Base-by-base conservation (phyloP, 1,284 basidiomycete genomes). In the Ceratobasidium sp. region DNA sequence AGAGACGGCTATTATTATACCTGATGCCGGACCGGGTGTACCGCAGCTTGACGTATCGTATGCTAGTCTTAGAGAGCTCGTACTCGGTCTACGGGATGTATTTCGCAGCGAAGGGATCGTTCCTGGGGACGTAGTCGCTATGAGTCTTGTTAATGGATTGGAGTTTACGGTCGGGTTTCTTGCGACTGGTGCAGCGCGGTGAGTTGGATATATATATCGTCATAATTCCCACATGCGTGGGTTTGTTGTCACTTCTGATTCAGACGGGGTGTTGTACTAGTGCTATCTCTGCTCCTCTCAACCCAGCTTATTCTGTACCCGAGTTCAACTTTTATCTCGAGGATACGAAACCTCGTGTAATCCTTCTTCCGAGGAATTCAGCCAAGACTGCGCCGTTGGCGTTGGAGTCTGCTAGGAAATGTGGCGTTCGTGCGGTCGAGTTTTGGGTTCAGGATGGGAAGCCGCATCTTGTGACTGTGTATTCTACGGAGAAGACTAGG, bases 231-330 rank as follows among this genome's bases (percentile, higher is more conserved):
- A 42, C 33, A 64, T 20, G 17, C 5, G 26, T 28, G 28, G 42
- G 26, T 61, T 59, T 28, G 33, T 23, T 33, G 33, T n/a, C n/a
- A n/a, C n/a, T 33, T 54, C 33, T 40, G 26, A 69, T 68, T n/a
- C n/a, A 56, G 15, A 33, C 26, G 17, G 46, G n/a, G 46, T 7
- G 23, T n/a, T 57, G 5, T 33, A 3, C 56, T 33, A 82, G 82
- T 23, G 82, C 82, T n/a, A 81, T 82, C 40, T 81, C 81, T 38
- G 82, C 82, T 17, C 82, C 82, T 50, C 79, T 82, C 28, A 82
- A 82, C 71, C 80, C 82, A 38, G 79, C 77, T 4, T 82, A 82
- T 65, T 80, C 81, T 3, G 54, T 79, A 10, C 69, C 77, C 10
- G 82, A 82, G 74, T 80, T 82, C 66, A 80, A 81, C 67, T 82